Evolutionary conservation across 164 flowering plant species (phyloP), one percentile per base, ranked within the genome.

Genomic region (Aristolochia contorta): DNA sequence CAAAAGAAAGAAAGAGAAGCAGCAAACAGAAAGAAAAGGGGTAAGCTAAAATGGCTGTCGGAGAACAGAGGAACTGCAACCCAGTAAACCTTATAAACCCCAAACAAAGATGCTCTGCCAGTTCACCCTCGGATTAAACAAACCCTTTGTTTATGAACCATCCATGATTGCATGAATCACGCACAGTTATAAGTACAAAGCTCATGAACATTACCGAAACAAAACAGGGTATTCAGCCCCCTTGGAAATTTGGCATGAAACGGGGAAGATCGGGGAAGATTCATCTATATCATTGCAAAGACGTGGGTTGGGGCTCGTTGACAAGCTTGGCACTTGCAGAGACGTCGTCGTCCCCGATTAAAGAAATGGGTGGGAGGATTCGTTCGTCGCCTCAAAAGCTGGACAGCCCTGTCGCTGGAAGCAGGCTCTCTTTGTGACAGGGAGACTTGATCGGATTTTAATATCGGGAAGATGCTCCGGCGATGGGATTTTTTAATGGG

Each of bases 91-190:
- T 53, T 49, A 18, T 70, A 70, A 69, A 70, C 47, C 48, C 57
- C 67, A 73, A 72, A 62, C 68, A 77, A 76, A 78, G 81, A 78
- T 74, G 77, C 77, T n/a, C 41, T 78, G 84, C 73, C 88, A 83
- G 84, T 33, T 81, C 80, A 83, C 71, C 55, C 41, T 5, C 57
- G 47, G 45, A 66, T 56, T 60, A 67, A 58, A 64, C 60, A 59
- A 60, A 57, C 58, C 58, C 58, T 71, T 65, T 57, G 69, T 65
- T 73, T 57, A 58, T 30, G 62, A 52, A 63, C 72, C 67, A 63
- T 64, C 25, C 64, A 79, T 78, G 82, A 79, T 82, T 76, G 80
- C 51, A 65, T 19, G 49, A 59, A 50, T 45, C 23, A 63, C 56
- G 57, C 58, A 59, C 59, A 43, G 16, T 45, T 53, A 53, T 2